A percentile compares a stretch with the other conserved stretches of the same genome.
phyloP scores from a whole-genome alignment of 1,139 yeast genomes.

The Spathaspora sp. region DNA sequence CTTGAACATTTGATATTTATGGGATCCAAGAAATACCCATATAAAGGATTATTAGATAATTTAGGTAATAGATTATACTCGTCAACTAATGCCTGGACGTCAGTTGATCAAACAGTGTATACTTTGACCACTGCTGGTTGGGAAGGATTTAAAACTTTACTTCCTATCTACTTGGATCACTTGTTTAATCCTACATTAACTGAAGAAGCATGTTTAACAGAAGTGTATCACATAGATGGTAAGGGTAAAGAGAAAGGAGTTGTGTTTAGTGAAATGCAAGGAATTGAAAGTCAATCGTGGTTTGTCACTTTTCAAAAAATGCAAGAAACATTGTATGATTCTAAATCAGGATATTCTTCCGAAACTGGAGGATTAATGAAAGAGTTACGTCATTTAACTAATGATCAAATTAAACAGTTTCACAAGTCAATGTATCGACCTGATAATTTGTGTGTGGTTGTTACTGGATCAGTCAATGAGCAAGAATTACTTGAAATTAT shows the following conservation, averaged over 20 bases:
- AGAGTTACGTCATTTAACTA: constrained; percentile 71
- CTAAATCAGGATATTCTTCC: constrained; percentile 44
- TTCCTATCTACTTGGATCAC: constrained; percentile 92
- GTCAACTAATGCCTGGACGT: constrained; percentile 96
- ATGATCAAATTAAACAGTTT: constrained; percentile 71
- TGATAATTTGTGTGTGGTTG: constrained; percentile 76
- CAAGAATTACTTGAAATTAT: constrained; percentile 61
- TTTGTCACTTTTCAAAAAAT: constrained; percentile 63
- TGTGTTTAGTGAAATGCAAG: constrained; percentile 97
- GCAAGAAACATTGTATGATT: constrained; percentile 59
- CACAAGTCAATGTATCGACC: constrained; percentile 76
- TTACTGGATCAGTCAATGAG: constrained; percentile 84
- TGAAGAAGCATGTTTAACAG: constrained; percentile 89
- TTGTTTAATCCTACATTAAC: constrained; percentile 81
- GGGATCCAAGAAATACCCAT: constrained; percentile 91
- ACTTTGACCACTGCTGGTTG: constrained; percentile 93
- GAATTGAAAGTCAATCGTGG: constrained; percentile 79
- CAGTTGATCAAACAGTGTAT: constrained; percentile 92
- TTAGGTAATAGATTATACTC: constrained; percentile 85
- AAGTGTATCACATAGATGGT: constrained; percentile 93
- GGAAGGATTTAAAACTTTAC: constrained; percentile 83
- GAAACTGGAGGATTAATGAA: constrained; percentile 92
- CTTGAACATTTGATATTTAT: constrained; percentile 90
- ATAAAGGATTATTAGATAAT: constrained; percentile 85
- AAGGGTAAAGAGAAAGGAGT: constrained; percentile 93